A percentile compares a stretch with the other conserved stretches of the same genome.
Conservation (phyloP, 2,329 filamentous ascomycete genomes). For the Neocatenulostroma microsporum region DNA sequence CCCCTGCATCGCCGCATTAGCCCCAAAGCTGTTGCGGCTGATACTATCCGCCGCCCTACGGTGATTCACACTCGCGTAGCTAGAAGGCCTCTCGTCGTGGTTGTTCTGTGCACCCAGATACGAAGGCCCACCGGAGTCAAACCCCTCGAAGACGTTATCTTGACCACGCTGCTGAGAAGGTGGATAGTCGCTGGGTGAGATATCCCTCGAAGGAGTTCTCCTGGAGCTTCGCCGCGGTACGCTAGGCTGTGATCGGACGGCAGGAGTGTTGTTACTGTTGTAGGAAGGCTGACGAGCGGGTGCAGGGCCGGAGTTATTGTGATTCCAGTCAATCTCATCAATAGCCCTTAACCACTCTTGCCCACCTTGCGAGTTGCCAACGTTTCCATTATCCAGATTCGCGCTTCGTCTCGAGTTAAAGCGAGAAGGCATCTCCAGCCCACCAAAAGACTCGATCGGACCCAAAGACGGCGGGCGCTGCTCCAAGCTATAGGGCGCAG, state of each 20-base stretch:
- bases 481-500: background rate
- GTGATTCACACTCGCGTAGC: constrained; percentile 13
- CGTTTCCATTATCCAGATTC: constrained; percentile 5
- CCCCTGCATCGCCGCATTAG: constrained; percentile 19
- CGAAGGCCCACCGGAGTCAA: constrained; percentile 19
- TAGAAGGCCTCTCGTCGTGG: constrained; percentile 10
- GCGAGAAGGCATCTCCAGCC: constrained; percentile 25
- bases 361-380: constrained; percentile 5
- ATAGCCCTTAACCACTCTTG: constrained; percentile 24
- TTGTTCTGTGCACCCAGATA: constrained; percentile 11
- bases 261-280: constrained; percentile 8
- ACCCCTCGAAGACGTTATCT: constrained; percentile 18
- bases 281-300: constrained; percentile 3
- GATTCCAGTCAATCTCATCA: constrained; percentile 22
- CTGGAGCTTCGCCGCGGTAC: constrained; percentile 21
- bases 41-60: constrained; percentile 26
- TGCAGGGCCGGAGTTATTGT: constrained; percentile 5
- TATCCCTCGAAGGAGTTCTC: constrained; percentile 17
- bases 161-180: background rate
- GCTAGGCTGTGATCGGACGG: too few relatives aligned
- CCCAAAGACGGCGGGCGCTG: constrained; percentile 17
- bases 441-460: constrained; percentile 23
- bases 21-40: constrained; percentile 23
- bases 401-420: constrained; percentile 20
- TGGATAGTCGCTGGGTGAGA: constrained; percentile 7